Conservation (phyloP, 1,139 yeast genomes). For the Ogataea hybrid region DNA sequence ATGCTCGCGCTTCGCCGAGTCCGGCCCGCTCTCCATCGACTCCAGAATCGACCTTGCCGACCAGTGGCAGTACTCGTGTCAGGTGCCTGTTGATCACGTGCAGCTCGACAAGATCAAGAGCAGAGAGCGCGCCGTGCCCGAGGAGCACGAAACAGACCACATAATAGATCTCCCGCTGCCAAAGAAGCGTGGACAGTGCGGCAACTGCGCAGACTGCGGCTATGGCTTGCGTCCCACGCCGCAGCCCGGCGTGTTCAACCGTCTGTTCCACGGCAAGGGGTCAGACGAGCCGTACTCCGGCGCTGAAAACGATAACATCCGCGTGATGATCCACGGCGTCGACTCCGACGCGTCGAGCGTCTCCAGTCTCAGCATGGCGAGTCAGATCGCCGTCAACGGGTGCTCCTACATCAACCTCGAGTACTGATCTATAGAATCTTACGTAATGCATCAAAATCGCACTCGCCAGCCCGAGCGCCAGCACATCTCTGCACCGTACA, state of each 20-base stretch:
- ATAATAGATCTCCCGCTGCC: conserved; percentile 25
- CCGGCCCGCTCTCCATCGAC: conserved; percentile 38
- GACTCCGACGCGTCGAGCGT: conserved; percentile 15
- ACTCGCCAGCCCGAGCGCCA: too few relatives aligned
- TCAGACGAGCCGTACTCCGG: not conserved
- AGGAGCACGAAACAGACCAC: conserved; percentile 29
- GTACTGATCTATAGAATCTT: conserved; percentile 10
- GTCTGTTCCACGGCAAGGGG: not conserved
- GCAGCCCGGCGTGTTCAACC: conserved; percentile 1
- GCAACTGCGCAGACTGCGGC: conserved; percentile 19
- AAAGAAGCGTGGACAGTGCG: conserved; percentile 3
- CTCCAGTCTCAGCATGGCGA: conserved; percentile 24
- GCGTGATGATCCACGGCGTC: conserved; percentile 12
- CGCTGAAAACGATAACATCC: conserved; percentile 5
- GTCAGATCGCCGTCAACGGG: conserved; percentile 24
- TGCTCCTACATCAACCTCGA: conserved; percentile 23
- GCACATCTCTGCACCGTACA: not conserved
- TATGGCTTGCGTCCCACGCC: conserved; percentile 26
- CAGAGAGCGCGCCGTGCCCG: conserved; percentile 27
- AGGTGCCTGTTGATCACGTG: conserved; percentile 35
- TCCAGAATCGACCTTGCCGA: conserved; percentile 28
- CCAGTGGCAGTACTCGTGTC: conserved; percentile 28
- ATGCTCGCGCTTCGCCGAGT: conserved; percentile 37
- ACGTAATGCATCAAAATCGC: not conserved
- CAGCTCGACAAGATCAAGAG: conserved; percentile 27